These are phyloP conservation scores for Monascus ruber DNA, from an alignment of 2,329 filamentous ascomycete genomes.

Conservation along the genomic window DNA sequence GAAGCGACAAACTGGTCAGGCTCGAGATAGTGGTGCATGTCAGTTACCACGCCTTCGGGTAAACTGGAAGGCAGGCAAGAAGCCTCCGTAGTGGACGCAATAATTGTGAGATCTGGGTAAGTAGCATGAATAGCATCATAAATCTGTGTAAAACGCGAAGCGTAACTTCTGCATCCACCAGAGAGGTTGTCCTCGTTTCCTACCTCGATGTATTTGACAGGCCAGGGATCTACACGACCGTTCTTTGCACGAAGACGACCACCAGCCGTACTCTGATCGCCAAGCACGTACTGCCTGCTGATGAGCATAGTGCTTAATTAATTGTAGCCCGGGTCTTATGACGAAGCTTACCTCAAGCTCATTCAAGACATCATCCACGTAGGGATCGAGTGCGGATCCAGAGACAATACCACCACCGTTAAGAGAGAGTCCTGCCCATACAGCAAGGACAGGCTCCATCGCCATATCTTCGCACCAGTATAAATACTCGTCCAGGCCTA, in stretches of 20 bases:
- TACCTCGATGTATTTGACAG: conserved; percentile 51
- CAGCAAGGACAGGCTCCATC: conserved; percentile 32
- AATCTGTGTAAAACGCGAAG: conserved; percentile 49
- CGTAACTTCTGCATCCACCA: conserved; percentile 39
- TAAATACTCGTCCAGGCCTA: conserved; percentile 39
- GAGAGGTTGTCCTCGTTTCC: conserved; percentile 58
- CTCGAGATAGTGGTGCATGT: conserved; percentile 42
- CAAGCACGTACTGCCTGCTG: conserved; percentile 8
- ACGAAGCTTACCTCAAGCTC: conserved; percentile 14
- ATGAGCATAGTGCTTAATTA: not conserved
- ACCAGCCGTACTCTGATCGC: conserved; percentile 17
- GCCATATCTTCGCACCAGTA: conserved; percentile 37
- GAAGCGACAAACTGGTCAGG: conserved; percentile 40
- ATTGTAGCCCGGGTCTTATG: not conserved
- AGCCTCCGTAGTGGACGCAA: conserved; percentile 21
- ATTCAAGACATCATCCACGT: conserved; percentile 24
- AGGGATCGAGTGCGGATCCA: conserved; percentile 24
- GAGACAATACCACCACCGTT: conserved; percentile 22
- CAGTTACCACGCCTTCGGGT: conserved; percentile 13
- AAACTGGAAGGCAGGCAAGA: conserved; percentile 3
- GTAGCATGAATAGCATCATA: conserved; percentile 45
- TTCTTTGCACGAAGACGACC: conserved; percentile 43
- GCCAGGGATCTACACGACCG: conserved; percentile 52
- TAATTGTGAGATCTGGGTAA: conserved; percentile 45
- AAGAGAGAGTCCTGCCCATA: conserved; percentile 36